These are phyloP conservation scores for Lodderomyces metapsilosis DNA, from an alignment of 1,139 yeast species.

Conservation along the genomic window DNA sequence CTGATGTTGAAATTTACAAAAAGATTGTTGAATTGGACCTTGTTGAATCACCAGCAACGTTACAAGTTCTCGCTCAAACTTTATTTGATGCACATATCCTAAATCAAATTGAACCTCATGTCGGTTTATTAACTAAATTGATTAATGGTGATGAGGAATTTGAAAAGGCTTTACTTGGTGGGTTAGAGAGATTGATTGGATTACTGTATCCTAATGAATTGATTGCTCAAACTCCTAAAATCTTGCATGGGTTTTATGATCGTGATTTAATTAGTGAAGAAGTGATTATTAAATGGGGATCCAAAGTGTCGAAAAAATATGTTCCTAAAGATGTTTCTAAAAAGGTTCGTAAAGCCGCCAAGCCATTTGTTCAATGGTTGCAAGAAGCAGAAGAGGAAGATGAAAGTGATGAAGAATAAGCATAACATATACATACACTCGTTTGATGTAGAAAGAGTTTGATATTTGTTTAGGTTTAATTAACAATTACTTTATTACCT, in stretches of 20 bases:
- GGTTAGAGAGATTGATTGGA: slow-evolving; percentile 91
- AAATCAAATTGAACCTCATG: slow-evolving; percentile 70
- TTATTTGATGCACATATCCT: slow-evolving; percentile 79
- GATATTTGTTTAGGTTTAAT: too few species aligned
- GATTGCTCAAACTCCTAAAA: slow-evolving; percentile 73
- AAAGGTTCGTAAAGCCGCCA: slow-evolving; percentile 94
- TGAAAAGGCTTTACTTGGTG: slow-evolving; percentile 91
- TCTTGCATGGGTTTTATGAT: slow-evolving; percentile 78
- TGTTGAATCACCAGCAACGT: slow-evolving; percentile 69
- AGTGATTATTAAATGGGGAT: slow-evolving; percentile 78
- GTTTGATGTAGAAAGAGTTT: too few species aligned
- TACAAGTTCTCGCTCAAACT: slow-evolving; percentile 89
- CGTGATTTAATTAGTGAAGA: slow-evolving; percentile 84
- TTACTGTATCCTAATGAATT: slow-evolving; percentile 70
- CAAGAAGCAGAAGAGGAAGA: slow-evolving; percentile 88
- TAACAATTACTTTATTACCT: slow-evolving; percentile 1
- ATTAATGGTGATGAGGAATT: slow-evolving; percentile 60
- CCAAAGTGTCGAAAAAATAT: slow-evolving; percentile 88
- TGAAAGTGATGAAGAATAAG: slow-evolving; percentile 58
- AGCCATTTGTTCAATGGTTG: slow-evolving; percentile 92
- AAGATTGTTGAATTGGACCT: slow-evolving; percentile 81
- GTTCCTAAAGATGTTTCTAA: slow-evolving; percentile 90
- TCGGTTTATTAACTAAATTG: slow-evolving; percentile 78
- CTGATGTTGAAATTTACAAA: slow-evolving; percentile 89
- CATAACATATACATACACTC: background rate